Evolutionary conservation across 345 rosid genomes (phyloP).

Genomic region (Ricinus communis): DNA sequence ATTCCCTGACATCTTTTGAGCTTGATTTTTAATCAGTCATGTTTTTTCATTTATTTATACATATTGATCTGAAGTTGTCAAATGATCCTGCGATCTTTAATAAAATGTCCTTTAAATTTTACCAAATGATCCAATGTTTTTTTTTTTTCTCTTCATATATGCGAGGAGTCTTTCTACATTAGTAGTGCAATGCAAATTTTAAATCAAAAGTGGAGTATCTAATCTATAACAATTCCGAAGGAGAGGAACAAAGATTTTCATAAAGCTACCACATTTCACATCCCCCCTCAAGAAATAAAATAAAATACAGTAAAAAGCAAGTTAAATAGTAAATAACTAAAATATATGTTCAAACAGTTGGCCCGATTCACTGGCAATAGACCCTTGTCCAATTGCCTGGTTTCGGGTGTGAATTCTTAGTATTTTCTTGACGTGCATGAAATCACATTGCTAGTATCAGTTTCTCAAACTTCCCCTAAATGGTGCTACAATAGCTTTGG

Average conservation of each 20-base stretch:
- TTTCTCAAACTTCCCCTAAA: slow-evolving; percentile 19
- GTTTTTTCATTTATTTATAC: not conserved
- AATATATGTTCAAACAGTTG: not conserved
- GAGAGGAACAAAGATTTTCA: too few relatives aligned
- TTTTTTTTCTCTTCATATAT: too few relatives aligned
- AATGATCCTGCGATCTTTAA: too few relatives aligned
- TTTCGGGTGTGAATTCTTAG: not conserved
- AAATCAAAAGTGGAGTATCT: too few relatives aligned
- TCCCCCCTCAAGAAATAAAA: too few relatives aligned
- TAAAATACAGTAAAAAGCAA: not conserved
- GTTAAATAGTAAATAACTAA: not conserved
- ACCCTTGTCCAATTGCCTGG: not conserved
- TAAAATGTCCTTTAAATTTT: too few relatives aligned
- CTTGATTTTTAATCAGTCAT: not conserved
- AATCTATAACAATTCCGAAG: too few relatives aligned
- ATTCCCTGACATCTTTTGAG: slow-evolving; percentile 6
- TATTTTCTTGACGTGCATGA: slow-evolving; percentile 24
- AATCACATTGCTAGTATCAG: slow-evolving; percentile 6
- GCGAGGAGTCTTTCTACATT: too few relatives aligned
- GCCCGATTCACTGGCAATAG: not conserved
- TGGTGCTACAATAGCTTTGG: not conserved
- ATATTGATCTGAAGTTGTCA: too few relatives aligned
- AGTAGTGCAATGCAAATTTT: too few relatives aligned
- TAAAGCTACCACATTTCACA: too few relatives aligned
- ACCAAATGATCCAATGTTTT: too few relatives aligned